A percentile compares a stretch with the other conserved stretches of the same genome.
These are phyloP conservation scores for Biancaea sappan DNA, from an alignment of 306 rosid species.

Conservation along the genomic window DNA sequence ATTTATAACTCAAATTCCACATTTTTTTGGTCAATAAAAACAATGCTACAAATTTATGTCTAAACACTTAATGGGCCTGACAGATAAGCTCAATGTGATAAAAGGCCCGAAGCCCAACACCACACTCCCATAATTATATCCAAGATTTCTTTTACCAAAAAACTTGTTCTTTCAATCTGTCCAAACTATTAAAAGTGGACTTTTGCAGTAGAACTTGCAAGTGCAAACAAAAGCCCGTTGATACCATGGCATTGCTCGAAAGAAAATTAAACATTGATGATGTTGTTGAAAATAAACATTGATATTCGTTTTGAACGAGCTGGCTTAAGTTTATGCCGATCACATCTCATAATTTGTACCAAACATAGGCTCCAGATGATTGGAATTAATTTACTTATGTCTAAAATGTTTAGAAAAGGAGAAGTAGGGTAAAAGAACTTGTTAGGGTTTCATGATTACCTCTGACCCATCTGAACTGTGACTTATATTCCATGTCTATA, in stretches of 20 bases:
- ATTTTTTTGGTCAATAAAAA: too few relatives aligned
- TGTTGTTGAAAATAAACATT: too few relatives aligned
- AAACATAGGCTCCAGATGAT: not conserved
- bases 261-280: too few relatives aligned
- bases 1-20: too few relatives aligned
- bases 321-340: not conserved
- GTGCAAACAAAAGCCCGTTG: not conserved
- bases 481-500: not conserved
- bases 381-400: not conserved
- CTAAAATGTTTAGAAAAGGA: not conserved
- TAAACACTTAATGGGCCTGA: too few relatives aligned
- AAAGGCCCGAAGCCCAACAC: too few relatives aligned
- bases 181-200: not conserved
- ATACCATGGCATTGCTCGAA: too few relatives aligned
- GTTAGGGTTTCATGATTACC: not conserved
- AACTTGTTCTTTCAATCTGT: too few relatives aligned
- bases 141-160: too few relatives aligned
- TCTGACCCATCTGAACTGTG: slow-evolving; percentile 25
- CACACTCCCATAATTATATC: too few relatives aligned
- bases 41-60: too few relatives aligned
- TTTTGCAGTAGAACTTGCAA: not conserved
- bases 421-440: not conserved
- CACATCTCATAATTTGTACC: not conserved
- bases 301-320: not conserved
- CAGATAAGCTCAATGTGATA: too few relatives aligned